phyloP scores from a whole-genome alignment of 2,329 filamentous ascomycete species.

The Beauveria caledonica region DNA sequence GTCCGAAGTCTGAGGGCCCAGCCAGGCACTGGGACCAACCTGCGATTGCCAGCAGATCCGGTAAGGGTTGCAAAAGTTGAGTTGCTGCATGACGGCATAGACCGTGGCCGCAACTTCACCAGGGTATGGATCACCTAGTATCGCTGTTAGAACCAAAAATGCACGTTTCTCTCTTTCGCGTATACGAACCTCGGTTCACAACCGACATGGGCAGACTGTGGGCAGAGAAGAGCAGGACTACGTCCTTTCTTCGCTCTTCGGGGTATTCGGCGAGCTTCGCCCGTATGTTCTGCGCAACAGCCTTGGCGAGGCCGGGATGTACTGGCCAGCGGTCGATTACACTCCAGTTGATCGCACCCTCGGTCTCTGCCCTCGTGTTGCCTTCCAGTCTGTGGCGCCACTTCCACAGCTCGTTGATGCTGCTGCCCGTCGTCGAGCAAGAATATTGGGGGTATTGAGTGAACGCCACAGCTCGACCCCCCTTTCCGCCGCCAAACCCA shows the following conservation, averaged over 20 bases:
- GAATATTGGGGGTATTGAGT: conserved; percentile 98
- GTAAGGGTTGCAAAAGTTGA: conserved; percentile 84
- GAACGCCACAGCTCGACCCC: conserved; percentile 92
- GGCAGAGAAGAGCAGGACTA: conserved; percentile 85
- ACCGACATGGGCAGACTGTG: conserved; percentile 97
- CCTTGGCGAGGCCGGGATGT: conserved; percentile 83
- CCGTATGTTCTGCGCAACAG: conserved; percentile 89
- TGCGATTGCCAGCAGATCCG: conserved; percentile 97
- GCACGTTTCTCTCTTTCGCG: background rate
- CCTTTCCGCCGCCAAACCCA: conserved; percentile 81
- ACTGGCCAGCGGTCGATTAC: conserved; percentile 96
- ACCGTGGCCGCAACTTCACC: conserved; percentile 94
- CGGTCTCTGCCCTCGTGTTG: conserved; percentile 47
- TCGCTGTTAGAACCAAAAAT: conserved; percentile 19
- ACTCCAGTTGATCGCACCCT: conserved; percentile 83
- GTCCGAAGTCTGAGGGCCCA: conserved; percentile 84
- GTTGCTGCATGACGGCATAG: conserved; percentile 87
- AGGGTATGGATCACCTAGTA: conserved; percentile 78
- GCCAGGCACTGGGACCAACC: conserved; percentile 90
- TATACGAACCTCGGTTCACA: conserved; percentile 68
- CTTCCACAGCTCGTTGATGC: conserved; percentile 95
- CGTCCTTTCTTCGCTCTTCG: conserved; percentile 66
- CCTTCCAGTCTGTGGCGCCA: conserved; percentile 86
- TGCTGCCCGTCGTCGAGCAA: conserved; percentile 94
- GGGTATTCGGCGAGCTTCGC: conserved; percentile 77